Evolutionary conservation across 1,284 basidiomycete species (phyloP), one percentile per base, ranked within the genome.

Genomic region (Cutaneotrichosporon cutaneum): DNA sequence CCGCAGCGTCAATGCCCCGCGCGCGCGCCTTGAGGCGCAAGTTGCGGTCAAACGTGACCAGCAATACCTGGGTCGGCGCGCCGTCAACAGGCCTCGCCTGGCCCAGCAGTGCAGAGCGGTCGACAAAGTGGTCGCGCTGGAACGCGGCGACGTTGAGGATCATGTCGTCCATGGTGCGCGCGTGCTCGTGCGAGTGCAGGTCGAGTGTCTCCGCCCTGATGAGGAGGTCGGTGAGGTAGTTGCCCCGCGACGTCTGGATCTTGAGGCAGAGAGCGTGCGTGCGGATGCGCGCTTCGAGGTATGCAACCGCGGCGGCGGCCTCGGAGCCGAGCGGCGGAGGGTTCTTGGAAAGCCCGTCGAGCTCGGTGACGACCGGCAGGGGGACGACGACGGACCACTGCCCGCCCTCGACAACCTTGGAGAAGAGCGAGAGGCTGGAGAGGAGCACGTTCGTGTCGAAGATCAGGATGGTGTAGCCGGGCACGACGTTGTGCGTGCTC

Each of bases 391-490:
- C 83, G 0, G 90, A 96, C 93, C 93, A 99, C 47, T 82, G 82
- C 32, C 87, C 81, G 65, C 87, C 87, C 75, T 95, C 89, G 62
- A 98, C 83, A 61, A 98, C 82, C 13, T 87, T 84, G 2, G 85
- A 78, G 64, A 98, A 84, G 64, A 89, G 82, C 0, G 86, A 78
- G 6, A 95, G 81, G 0, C 90, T 90, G 0, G 90, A 90, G 6
- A 97, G 84, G 0, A 97, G 81, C 62, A 97, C 89, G 80, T 98
- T 98, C 54, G 94, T 98, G 79, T 98, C 94, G 70, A 97, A 83
- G 7, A 99, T 88, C 57, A 99, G 87, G 44, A 90, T 84, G 2
- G 92, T 93, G 77, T 94, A 96, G 1, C 94, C 94, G 0, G 92
- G 85, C 7, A 90, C 81, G 61, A 92, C 84, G 44, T 83, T 61